phyloP scores from a whole-genome alignment of 2,329 filamentous ascomycete species.

The Stemphylium vesicarium region DNA sequence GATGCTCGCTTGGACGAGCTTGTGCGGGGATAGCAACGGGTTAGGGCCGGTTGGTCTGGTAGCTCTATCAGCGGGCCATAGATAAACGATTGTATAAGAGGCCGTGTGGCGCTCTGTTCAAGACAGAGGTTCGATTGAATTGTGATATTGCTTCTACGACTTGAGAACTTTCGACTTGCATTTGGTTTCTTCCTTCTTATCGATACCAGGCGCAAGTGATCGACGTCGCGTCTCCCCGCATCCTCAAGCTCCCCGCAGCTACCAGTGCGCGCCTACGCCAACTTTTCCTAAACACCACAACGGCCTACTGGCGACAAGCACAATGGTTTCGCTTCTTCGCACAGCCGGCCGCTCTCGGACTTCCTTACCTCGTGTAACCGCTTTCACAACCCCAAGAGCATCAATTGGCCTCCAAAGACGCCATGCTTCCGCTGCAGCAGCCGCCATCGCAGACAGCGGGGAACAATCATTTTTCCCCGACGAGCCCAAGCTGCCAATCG shows the following conservation, averaged over 20 bases:
- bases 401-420: constrained; percentile 32
- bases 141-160: background rate
- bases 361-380: constrained; percentile 21
- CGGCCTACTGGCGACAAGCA: background rate
- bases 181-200: no score
- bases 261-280: background rate
- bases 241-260: background rate
- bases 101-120: background rate
- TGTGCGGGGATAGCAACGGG: constrained; percentile 29
- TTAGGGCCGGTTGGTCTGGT: constrained; percentile 14
- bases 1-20: constrained; percentile 22
- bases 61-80: constrained; percentile 14
- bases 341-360: constrained; percentile 32
- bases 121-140: background rate
- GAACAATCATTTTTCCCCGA: constrained; percentile 63
- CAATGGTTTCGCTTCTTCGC: constrained; percentile 45
- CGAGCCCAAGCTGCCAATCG: constrained; percentile 62
- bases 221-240: constrained; percentile 3
- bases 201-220: background rate
- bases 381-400: constrained; percentile 21
- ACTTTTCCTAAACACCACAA: background rate
- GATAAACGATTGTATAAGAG: constrained; percentile 22
- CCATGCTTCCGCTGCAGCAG: constrained; percentile 42
- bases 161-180: no score
- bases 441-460: constrained; percentile 39